Percentiles rank a stretch among this genome's conserved stretches.
These are phyloP conservation scores for Bryum argenteum DNA, from an alignment of 225 moss, liverwort and hornwort genomes.

Conservation along the genomic window DNA sequence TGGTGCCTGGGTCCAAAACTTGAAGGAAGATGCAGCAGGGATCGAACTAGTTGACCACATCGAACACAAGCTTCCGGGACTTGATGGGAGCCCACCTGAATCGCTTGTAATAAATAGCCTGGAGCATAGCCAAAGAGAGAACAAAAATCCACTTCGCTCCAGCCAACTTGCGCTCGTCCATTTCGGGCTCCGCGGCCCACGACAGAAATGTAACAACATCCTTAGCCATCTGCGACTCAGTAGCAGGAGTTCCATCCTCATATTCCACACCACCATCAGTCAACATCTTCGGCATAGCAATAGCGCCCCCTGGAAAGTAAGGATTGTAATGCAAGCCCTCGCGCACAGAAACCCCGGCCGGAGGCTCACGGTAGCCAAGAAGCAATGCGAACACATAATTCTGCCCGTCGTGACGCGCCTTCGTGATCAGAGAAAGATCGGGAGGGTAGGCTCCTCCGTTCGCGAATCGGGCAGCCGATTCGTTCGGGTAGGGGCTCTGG, in stretches of 20 bases:
- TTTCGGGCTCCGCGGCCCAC: conserved; percentile 96
- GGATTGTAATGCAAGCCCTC: conserved; percentile 97
- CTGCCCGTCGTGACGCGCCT: conserved; percentile 95
- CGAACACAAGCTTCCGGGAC: conserved; percentile 75
- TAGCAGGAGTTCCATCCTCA: conserved; percentile 82
- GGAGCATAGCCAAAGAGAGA: conserved; percentile 65
- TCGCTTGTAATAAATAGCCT: conserved; percentile 79
- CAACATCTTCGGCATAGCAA: conserved; percentile 99
- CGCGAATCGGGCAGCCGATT: conserved; percentile 79
- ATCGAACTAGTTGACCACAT: conserved; percentile 65
- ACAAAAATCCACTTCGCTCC: conserved; percentile 96
- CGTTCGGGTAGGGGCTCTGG: conserved; percentile 81
- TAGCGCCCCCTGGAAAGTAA: conserved; percentile 91
- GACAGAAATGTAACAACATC: conserved; percentile 83
- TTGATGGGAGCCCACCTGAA: conserved; percentile 86
- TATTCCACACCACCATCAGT: conserved; percentile 86
- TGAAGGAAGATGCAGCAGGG: conserved; percentile 7
- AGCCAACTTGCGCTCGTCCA: conserved; percentile 97
- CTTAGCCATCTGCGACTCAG: conserved; percentile 98
- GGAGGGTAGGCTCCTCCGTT: conserved; percentile 96
- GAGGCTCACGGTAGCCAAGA: conserved; percentile 91
- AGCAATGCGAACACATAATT: conserved; percentile 91
- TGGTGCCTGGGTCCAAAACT: not conserved
- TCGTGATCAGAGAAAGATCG: conserved; percentile 91
- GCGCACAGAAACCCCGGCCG: conserved; percentile 85